A percentile compares a stretch with the other conserved stretches of the same genome.
These are phyloP conservation scores for Akanthomyces muscarius DNA, from an alignment of 2,329 filamentous ascomycete genomes.

Conservation along the genomic window DNA sequence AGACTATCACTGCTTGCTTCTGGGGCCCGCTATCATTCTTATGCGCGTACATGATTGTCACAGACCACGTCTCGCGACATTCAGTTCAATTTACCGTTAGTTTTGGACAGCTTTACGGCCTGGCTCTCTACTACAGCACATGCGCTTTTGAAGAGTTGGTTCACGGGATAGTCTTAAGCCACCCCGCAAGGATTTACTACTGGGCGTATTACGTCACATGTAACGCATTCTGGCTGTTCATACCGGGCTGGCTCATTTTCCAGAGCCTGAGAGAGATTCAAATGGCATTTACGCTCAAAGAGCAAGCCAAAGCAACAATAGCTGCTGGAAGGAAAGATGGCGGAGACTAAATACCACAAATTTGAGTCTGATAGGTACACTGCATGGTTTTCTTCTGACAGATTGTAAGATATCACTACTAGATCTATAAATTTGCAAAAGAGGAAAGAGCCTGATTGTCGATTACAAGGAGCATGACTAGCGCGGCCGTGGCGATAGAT, in stretches of 20 bases:
- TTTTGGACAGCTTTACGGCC: constrained; percentile 41
- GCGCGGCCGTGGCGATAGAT: no score
- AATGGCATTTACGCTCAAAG: constrained; percentile 14
- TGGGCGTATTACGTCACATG: constrained; percentile 42
- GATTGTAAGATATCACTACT: no score
- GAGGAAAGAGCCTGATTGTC: no score
- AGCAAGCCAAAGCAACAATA: background rate
- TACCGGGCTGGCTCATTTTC: constrained; percentile 30
- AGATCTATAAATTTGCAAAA: no score
- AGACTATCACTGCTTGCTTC: constrained; percentile 41
- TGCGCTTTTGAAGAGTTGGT: constrained; percentile 33
- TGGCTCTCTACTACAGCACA: constrained; percentile 42
- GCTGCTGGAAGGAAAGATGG: no score
- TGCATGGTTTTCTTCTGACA: no score
- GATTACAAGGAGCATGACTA: no score
- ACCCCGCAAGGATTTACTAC: constrained; percentile 42
- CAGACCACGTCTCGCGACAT: constrained; percentile 36
- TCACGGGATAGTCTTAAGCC: constrained; percentile 32
- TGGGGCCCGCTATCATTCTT: constrained; percentile 46
- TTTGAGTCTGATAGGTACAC: no score
- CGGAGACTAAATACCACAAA: no score
- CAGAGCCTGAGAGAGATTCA: constrained; percentile 18
- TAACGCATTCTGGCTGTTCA: constrained; percentile 44
- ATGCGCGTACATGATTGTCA: constrained; percentile 35
- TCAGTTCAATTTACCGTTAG: constrained; percentile 37